Evolutionary conservation across 225 moss, liverwort and hornwort species (phyloP), one percentile per base, ranked within the genome.

Genomic region (Neckera pumila): DNA sequence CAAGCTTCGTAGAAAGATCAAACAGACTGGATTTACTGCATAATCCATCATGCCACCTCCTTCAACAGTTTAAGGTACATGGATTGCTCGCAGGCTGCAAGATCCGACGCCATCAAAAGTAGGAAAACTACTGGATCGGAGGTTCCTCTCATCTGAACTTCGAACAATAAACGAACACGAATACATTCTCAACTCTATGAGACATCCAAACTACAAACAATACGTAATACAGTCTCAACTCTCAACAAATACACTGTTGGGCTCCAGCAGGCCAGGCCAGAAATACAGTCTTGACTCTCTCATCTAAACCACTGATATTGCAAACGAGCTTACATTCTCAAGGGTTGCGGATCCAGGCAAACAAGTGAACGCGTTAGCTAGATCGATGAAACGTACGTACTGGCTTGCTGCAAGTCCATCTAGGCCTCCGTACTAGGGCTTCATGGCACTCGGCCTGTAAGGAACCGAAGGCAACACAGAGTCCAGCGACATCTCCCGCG

Each of bases 381-480:
- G 31, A 49, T 74, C 18, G 19, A 31, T 74, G 49, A 74, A 74
- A 11, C 4, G 7, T 3, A 33, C 2, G 19, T 1, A 20, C 18
- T 22, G 7, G 67, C 67, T 73, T 47, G 47, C 17, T 31, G 19
- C 12, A 33, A 20, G 33, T 47, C 49, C 75, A 76, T 51, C 33
- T 51, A 21, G 8, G 33, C 21, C 34, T 34, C 34, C 8, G 21
- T 21, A 21, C 51, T 76, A 76, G 23, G 54, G 77, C 10, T 36
- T 54, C 15, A 77, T 15, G 3, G 14, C 21, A 36, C 23, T 76
- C 1, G 76, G 53, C 8, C 53, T 53, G 76, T 76, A 76, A 34
- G 53, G 36, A 54, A 5, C 12, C 22, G n/a, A n/a, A n/a, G n/a
- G n/a, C 5, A 0, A 3, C 23, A 3, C 3, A 34, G 23, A 1